phyloP scores from a whole-genome alignment of 805 yeast species.

The Candida suzukii region DNA sequence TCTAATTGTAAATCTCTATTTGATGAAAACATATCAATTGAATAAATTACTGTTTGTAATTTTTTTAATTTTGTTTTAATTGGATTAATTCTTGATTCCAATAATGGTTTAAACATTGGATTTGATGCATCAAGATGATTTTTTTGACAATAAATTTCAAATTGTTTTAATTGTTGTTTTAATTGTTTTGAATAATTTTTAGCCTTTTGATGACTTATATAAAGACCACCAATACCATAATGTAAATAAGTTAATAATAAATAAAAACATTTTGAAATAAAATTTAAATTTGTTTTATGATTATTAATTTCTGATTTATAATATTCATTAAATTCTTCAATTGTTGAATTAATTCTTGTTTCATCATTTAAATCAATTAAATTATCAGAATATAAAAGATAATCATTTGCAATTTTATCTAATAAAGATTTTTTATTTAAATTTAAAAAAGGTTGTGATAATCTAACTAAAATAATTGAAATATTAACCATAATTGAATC shows the following conservation, averaged over 20 bases:
- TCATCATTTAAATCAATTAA: slow-evolving; percentile 70
- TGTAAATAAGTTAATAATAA: slow-evolving; percentile 72
- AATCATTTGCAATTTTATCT: slow-evolving; percentile 70
- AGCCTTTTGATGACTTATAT: slow-evolving; percentile 48
- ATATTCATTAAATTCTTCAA: slow-evolving; percentile 58
- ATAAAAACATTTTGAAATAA: slow-evolving; percentile 87
- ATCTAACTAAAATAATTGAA: slow-evolving; percentile 54
- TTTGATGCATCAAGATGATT: slow-evolving; percentile 10
- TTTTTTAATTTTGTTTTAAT: slow-evolving; percentile 27
- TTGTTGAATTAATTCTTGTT: slow-evolving; percentile 73
- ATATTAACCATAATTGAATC: slow-evolving; percentile 82
- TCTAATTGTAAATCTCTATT: slow-evolving; percentile 54
- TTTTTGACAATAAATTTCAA: slow-evolving; percentile 24
- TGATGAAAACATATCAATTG: slow-evolving; percentile 57
- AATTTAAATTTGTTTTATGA: slow-evolving; percentile 43
- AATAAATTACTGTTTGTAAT: slow-evolving; percentile 40
- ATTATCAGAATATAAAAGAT: slow-evolving; percentile 44
- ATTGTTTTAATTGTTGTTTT: slow-evolving; percentile 45
- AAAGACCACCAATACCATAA: slow-evolving; percentile 82
- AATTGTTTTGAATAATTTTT: slow-evolving; percentile 40
- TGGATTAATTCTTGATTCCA: slow-evolving; percentile 21
- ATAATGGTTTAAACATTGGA: slow-evolving; percentile 22
- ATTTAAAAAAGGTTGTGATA: slow-evolving; percentile 74
- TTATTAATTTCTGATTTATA: slow-evolving; percentile 33
- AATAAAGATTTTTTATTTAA: slow-evolving; percentile 55